Base-by-base conservation (phyloP, 805 yeast genomes). In the Pichia sporocuriosa region DNA sequence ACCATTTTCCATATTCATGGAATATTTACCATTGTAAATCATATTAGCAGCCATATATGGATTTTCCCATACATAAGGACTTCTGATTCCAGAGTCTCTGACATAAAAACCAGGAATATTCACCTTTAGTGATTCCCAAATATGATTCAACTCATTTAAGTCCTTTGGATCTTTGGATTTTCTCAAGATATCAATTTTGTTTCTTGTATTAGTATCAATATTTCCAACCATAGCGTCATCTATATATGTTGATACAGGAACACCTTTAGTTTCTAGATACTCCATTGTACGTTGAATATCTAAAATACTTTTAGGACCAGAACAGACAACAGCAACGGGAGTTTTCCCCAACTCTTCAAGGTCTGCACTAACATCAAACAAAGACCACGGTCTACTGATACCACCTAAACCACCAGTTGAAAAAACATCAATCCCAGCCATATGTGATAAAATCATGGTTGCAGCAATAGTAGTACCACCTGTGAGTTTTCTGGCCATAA, bases 351-450 rank as follows among this genome's bases (percentile, higher is more conserved):
- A 67, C 56, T 87, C 96, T 37, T 86, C 89, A 47, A 87, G 70
- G 60, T 87, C 96, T 2, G 95, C 95, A 52, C 89, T 79, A 20
- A 87, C 68, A 59, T 87, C 96, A 79, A 85, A 73, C 23, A 62
- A 49, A 42, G 83, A 82, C 17, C 84, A 90, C 7, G 83, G 84
- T 42, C 85, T 71, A 53, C 87, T 95, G 10, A 86, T 95, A 17
- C 96, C 96, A 17, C 96, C 96, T 16, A 87, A 68, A 1, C 96
- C 96, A 25, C 96, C 96, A 2, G 96, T 88, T 1, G 94, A 93
- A 68, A 87, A 88, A 11, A 88, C 86, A 51, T 75, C 72, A 50
- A 87, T 84, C 0, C 94, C 93, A 0, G 89, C 88, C 53, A 63
- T 55, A 40, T 78, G 69, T 1, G 96, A 79, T 16, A 88, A 59